Percentiles rank a stretch among this genome's conserved stretches.
These are phyloP conservation scores for Eucalyptus cladocalyx DNA, from an alignment of 345 rosid species.

Conservation along the genomic window DNA sequence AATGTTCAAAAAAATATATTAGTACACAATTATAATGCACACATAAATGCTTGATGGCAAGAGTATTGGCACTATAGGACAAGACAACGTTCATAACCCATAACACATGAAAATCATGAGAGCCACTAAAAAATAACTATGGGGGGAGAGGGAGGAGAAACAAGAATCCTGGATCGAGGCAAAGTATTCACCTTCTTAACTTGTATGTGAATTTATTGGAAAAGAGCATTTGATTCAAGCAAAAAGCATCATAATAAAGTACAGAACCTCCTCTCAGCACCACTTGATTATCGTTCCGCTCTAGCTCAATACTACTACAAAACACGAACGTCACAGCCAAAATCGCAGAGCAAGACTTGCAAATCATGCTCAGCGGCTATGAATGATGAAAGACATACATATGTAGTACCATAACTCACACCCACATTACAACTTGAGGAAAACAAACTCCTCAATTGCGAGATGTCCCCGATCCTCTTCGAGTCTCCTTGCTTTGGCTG, in stretches of 20 bases:
- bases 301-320: neutral
- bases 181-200: neutral
- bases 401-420: neutral
- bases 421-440: constrained; percentile 44
- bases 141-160: neutral
- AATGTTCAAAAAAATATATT: too few species aligned
- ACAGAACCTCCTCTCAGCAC: neutral
- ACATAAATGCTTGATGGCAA: too few species aligned
- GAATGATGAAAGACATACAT: neutral
- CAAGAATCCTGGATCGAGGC: neutral
- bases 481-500: constrained; percentile 39
- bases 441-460: constrained; percentile 65
- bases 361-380: neutral
- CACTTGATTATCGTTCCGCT: neutral
- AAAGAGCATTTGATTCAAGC: neutral
- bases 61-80: too few species aligned
- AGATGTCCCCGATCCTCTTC: constrained; percentile 61
- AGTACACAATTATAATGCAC: too few species aligned
- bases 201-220: neutral
- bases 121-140: neutral
- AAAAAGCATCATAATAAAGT: neutral
- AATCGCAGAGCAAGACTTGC: neutral
- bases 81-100: too few species aligned
- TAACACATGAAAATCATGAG: too few species aligned
- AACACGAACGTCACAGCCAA: neutral